phyloP scores from a whole-genome alignment of 257 asterid genomes.

The Lantana camara region DNA sequence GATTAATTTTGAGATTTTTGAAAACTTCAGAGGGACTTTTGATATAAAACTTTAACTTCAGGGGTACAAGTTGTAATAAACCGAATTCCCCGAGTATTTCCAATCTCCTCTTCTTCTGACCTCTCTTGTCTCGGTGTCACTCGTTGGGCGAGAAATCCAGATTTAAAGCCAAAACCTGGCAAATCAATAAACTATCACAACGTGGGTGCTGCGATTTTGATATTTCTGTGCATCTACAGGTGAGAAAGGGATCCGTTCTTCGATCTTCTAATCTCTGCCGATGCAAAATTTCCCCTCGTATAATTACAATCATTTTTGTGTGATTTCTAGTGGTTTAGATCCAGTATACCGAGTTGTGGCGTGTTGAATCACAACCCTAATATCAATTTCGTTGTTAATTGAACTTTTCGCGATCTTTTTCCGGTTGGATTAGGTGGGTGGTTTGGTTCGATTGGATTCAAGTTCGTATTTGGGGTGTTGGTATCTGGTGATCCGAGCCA shows the following conservation, averaged over 20 bases:
- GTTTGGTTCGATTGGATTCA: conserved; percentile 21
- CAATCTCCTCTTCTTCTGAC: conserved; percentile 22
- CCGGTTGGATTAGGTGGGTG: conserved; percentile 17
- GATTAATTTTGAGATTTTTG: no score
- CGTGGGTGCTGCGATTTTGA: conserved; percentile 28
- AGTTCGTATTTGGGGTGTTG: conserved; percentile 15
- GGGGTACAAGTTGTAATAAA: not conserved
- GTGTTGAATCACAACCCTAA: conserved; percentile 12
- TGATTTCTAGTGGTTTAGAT: conserved; percentile 26
- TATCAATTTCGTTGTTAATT: not conserved
- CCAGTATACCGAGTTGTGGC: conserved; percentile 17
- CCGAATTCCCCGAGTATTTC: not conserved
- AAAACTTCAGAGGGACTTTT: no score
- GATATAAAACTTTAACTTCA: no score
- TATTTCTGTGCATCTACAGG: conserved; percentile 20
- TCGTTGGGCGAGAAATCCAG: conserved; percentile 17
- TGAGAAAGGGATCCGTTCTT: conserved; percentile 18
- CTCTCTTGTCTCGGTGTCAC: conserved; percentile 23
- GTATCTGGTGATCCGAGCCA: conserved; percentile 19
- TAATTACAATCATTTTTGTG: not conserved
- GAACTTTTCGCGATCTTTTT: conserved; percentile 7
- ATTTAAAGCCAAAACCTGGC: conserved; percentile 5
- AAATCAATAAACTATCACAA: not conserved
- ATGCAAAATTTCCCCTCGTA: not conserved
- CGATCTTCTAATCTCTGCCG: not conserved